These are phyloP conservation scores for Leccinum broughii DNA, from an alignment of 768 basidiomycete species.

Conservation along the genomic window DNA sequence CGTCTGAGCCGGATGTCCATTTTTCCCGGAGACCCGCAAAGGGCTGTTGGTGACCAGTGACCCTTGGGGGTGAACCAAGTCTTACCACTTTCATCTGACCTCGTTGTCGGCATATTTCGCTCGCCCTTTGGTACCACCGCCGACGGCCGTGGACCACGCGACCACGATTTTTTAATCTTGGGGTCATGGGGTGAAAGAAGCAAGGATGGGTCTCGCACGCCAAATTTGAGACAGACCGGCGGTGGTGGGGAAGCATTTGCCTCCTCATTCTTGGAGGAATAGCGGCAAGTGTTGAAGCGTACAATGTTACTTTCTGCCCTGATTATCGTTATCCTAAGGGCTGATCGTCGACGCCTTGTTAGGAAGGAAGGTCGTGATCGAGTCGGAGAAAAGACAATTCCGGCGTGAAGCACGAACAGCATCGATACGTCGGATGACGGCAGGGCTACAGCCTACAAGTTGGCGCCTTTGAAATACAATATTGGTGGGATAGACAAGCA, in stretches of 20 bases:
- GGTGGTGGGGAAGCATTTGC: conserved; percentile 5
- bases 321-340: conserved; percentile 13
- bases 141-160: conserved; percentile 5
- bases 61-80: conserved; percentile 2
- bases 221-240: conserved; percentile 4
- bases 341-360: conserved; percentile 21
- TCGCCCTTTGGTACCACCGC: conserved; percentile 6
- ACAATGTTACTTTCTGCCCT: conserved; percentile 9
- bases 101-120: conserved; percentile 14
- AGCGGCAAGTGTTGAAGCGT: not conserved
- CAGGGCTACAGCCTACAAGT: conserved; percentile 14
- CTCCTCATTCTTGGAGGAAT: conserved; percentile 12
- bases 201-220: conserved; percentile 14
- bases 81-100: conserved; percentile 12
- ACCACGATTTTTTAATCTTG: conserved; percentile 25
- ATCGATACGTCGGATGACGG: conserved; percentile 8
- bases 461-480: conserved; percentile 17
- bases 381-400: conserved; percentile 10
- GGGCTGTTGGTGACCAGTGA: not conserved
- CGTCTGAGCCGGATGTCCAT: conserved; percentile 2
- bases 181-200: conserved; percentile 10
- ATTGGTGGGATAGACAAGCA: conserved; percentile 14
- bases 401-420: conserved; percentile 19
- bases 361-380: conserved; percentile 18
- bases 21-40: not conserved